A percentile compares a stretch with the other conserved stretches of the same genome.
These are phyloP conservation scores for Saturnispora quitensis DNA, from an alignment of 805 yeast species.

Conservation along the genomic window DNA sequence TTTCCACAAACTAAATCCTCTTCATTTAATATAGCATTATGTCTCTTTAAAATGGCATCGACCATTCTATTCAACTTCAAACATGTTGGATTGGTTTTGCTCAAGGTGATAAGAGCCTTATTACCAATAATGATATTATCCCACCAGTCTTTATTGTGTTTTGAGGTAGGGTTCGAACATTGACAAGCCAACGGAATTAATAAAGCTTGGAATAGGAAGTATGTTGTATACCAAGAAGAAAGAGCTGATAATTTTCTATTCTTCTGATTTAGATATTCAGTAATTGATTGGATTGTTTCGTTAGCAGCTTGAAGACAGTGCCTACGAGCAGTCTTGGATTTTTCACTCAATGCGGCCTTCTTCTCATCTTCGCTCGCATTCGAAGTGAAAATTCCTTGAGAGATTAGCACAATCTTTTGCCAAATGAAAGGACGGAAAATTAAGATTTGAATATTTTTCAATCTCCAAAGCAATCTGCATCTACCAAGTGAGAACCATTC, in stretches of 20 bases:
- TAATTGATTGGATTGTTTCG: constrained; percentile 43
- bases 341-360: constrained; percentile 24
- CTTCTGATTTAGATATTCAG: constrained; percentile 25
- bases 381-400: constrained; percentile 13
- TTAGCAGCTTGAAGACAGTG: constrained; percentile 43
- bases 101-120: constrained; percentile 28
- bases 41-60: constrained; percentile 28
- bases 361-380: constrained; percentile 10
- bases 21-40: constrained; percentile 12
- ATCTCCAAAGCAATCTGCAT: constrained; percentile 49
- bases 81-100: constrained; percentile 38
- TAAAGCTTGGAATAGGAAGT: constrained; percentile 54
- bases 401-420: constrained; percentile 30
- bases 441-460: constrained; percentile 44
- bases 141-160: constrained; percentile 36
- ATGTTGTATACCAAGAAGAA: constrained; percentile 55
- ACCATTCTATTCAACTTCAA: constrained; percentile 36
- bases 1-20: constrained; percentile 3
- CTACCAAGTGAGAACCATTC: constrained; percentile 49
- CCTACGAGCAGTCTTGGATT: constrained; percentile 41
- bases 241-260: constrained; percentile 29
- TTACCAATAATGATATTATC: constrained; percentile 36
- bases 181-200: constrained; percentile 48
- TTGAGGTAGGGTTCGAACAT: constrained; percentile 41
- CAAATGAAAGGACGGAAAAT: constrained; percentile 48